Evolutionary conservation across 2,329 filamentous ascomycete species (phyloP).

Genomic region (Huntiella abstrusa): DNA sequence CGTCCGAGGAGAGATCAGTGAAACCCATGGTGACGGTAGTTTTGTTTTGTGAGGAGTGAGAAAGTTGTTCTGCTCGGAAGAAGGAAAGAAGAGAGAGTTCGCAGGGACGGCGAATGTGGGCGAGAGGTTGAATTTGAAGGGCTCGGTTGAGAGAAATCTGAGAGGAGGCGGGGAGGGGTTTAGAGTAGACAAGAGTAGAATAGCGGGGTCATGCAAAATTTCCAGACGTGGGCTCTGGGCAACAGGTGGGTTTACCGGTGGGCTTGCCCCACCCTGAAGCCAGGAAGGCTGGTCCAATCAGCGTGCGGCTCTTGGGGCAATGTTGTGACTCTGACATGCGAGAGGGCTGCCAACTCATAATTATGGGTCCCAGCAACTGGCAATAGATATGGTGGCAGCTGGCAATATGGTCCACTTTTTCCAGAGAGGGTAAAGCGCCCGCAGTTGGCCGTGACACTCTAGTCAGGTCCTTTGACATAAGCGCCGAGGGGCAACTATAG

Average conservation of each 20-base stretch:
- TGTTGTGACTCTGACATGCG: neutral
- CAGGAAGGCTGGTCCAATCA: constrained; percentile 2
- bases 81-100: constrained; percentile 13
- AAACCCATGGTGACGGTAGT: constrained; percentile 42
- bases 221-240: constrained; percentile 8
- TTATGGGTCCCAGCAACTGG: neutral
- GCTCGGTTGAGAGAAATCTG: constrained; percentile 9
- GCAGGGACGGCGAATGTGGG: constrained; percentile 14
- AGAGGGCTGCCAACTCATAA: too few species aligned
- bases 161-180: constrained; percentile 12
- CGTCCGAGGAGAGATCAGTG: constrained; percentile 46
- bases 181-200: constrained; percentile 3
- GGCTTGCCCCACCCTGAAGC: constrained; percentile 7
- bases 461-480: too few species aligned
- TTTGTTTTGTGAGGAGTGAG: constrained; percentile 15
- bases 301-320: neutral
- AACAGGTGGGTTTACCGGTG: constrained; percentile 7
- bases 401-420: neutral
- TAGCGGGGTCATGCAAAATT: constrained; percentile 19
- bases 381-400: neutral
- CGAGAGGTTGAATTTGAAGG: constrained; percentile 14
- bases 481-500: too few species aligned
- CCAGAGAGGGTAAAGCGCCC: constrained; percentile 1
- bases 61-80: constrained; percentile 12
- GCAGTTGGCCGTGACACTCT: neutral